Evolutionary conservation across 2,329 filamentous ascomycete species (phyloP).

Genomic region (Clarireedia monteithiana): DNA sequence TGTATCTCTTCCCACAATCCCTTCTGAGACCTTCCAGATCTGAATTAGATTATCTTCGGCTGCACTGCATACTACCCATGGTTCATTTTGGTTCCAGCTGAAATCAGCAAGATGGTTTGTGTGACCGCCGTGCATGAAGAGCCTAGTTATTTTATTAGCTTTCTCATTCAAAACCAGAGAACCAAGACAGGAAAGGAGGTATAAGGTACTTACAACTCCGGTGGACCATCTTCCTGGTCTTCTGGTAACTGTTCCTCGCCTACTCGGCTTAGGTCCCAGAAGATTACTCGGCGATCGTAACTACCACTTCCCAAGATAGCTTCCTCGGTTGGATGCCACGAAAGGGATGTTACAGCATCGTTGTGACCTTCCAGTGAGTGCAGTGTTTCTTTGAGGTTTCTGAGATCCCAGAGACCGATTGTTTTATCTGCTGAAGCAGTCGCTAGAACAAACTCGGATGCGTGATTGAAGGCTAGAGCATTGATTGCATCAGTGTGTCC

Average conservation of each 20-base stretch:
- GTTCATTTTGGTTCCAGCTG: constrained; percentile 94
- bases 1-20: constrained; percentile 71
- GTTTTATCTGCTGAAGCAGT: constrained; percentile 95
- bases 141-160: constrained; percentile 36
- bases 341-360: constrained; percentile 82
- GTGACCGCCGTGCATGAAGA: constrained; percentile 99
- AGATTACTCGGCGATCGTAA: constrained; percentile 87
- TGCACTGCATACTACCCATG: constrained; percentile 92
- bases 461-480: constrained; percentile 88
- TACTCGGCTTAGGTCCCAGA: constrained; percentile 90
- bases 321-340: constrained; percentile 90
- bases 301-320: constrained; percentile 84
- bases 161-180: neutral
- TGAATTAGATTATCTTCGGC: constrained; percentile 96
- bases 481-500: constrained; percentile 93
- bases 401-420: constrained; percentile 89
- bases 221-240: constrained; percentile 88
- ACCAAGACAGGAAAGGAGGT: neutral
- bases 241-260: constrained; percentile 94
- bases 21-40: constrained; percentile 82
- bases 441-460: constrained; percentile 80
- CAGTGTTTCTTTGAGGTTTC: constrained; percentile 82
- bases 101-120: constrained; percentile 96
- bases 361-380: constrained; percentile 84
- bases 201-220: constrained; percentile 66